Evolutionary conservation across 495 filamentous ascomycete species (phyloP).

Genomic region (Penicillium verhagenii): DNA sequence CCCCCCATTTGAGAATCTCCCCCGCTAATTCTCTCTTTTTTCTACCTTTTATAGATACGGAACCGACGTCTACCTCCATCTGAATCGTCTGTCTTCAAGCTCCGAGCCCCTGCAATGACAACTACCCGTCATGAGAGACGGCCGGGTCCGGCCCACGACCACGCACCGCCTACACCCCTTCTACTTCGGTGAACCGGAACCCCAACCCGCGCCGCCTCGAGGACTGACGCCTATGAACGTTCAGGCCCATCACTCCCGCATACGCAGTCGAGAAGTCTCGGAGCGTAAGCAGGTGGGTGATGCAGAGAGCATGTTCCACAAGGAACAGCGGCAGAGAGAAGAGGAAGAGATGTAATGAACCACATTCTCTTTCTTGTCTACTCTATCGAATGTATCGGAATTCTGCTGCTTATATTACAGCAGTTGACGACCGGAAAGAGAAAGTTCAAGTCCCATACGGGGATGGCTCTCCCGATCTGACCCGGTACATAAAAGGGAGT

Average conservation of each 20-base stretch:
- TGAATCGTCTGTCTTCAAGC: slow-evolving; percentile 91
- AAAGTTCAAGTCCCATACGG: background rate
- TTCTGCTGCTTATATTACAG: background rate
- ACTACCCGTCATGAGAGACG: slow-evolving; percentile 93
- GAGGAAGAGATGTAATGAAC: slow-evolving; percentile 20
- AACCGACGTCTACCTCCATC: slow-evolving; percentile 96
- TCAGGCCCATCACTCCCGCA: slow-evolving; percentile 51
- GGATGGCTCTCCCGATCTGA: background rate
- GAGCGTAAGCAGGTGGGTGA: slow-evolving; percentile 88
- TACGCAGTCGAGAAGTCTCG: slow-evolving; percentile 68
- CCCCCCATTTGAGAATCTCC: no score
- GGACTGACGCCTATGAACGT: slow-evolving; percentile 80
- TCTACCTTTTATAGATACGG: no score
- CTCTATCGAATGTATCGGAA: background rate
- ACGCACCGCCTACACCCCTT: slow-evolving; percentile 46
- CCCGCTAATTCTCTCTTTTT: slow-evolving; percentile 12
- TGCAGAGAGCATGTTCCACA: slow-evolving; percentile 58
- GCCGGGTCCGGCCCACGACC: slow-evolving; percentile 47
- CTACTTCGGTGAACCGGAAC: slow-evolving; percentile 38
- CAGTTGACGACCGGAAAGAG: no score
- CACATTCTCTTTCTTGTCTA: background rate
- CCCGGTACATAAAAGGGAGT: background rate
- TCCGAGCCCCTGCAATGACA: slow-evolving; percentile 98
- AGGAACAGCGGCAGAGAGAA: slow-evolving; percentile 25
- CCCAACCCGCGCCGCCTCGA: slow-evolving; percentile 55